Evolutionary conservation across 2,329 filamentous ascomycete genomes (phyloP), one percentile per base, ranked within the genome.

Genomic region (Rutstroemia sp.): DNA sequence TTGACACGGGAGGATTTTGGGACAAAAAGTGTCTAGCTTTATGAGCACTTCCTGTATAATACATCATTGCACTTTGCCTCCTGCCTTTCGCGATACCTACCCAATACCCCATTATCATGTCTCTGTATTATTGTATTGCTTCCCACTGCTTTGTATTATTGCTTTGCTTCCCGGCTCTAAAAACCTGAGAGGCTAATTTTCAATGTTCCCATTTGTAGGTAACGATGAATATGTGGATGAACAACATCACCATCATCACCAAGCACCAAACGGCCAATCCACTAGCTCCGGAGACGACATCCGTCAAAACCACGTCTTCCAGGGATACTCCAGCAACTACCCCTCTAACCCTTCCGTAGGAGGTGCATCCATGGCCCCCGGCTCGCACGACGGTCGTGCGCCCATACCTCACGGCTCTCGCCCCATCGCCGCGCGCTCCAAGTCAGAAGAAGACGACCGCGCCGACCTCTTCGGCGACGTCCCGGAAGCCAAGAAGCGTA

Each of bases 401-500:
- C 73, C 72, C 62, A 76, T 69, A 67, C 73, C 61, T 71, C 74
- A 67, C 61, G 65, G 71, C 51, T 65, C 70, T 23, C 73, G 74
- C 61, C 68, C 72, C 19, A 67, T 72, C 39, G 69, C 76, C 7
- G 70, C 64, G 10, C 59, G 57, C 14, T 59, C 59, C 16, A 60
- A 58, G 25, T 54, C 59, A 10, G 60, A 70, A 67, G 65, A 72
- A 69, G 65, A 72, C 68, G 80, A 82, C 59, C 75, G 86, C 52
- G 80, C 84, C 16, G 83, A 84, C 49, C 81, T 96, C 46, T 96
- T 96, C 71, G 89, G 90, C 49, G 87, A 94, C 63, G 81, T 96
- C 52, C 91, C 92, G 1, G 90, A 94, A 67, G 85, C 87, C 52
- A 96, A 95, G 75, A 89, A 90, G 68, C 87, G 92, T 69, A 97